These are phyloP conservation scores for Maudiozyma barnettii DNA, from an alignment of 805 yeast genomes.

Conservation along the genomic window DNA sequence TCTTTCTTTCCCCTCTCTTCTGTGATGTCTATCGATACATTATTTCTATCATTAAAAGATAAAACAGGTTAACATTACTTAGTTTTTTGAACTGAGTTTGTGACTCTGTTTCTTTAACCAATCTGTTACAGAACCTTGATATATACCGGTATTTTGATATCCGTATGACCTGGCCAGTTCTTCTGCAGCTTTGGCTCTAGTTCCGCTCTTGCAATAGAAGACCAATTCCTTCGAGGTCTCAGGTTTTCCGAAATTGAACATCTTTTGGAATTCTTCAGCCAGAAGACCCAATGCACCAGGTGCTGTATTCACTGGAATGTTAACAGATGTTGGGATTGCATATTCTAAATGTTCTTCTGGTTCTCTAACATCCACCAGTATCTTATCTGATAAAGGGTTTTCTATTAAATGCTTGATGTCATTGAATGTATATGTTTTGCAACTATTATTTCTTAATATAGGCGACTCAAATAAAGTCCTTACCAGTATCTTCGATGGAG, in stretches of 20 bases:
- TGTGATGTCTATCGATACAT: too few species aligned
- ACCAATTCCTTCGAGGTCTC: constrained; percentile 55
- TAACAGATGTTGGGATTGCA: constrained; percentile 73
- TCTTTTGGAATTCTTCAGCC: constrained; percentile 68
- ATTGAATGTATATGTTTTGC: constrained; percentile 43
- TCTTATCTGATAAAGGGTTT: constrained; percentile 38
- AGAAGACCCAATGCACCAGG: constrained; percentile 86
- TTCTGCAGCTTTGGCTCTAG: constrained; percentile 83
- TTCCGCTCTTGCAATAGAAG: constrained; percentile 89
- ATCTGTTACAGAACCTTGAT: constrained; percentile 78
- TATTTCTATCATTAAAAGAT: too few species aligned
- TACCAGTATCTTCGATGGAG: background rate
- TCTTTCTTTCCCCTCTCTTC: background rate
- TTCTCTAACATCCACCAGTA: constrained; percentile 86
- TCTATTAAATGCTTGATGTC: constrained; percentile 40
- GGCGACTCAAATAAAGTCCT: background rate
- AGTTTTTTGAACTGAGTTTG: background rate
- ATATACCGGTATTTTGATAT: constrained; percentile 74
- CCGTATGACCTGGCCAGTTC: constrained; percentile 89
- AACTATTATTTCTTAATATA: constrained; percentile 15
- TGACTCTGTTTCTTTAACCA: constrained; percentile 44
- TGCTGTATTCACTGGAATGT: constrained; percentile 80
- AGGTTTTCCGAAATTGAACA: constrained; percentile 81
- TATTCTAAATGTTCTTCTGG: constrained; percentile 69
- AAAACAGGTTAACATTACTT: background rate